Base-by-base conservation (phyloP, 352 stramenopile species). In the Phytophthora sp. region DNA sequence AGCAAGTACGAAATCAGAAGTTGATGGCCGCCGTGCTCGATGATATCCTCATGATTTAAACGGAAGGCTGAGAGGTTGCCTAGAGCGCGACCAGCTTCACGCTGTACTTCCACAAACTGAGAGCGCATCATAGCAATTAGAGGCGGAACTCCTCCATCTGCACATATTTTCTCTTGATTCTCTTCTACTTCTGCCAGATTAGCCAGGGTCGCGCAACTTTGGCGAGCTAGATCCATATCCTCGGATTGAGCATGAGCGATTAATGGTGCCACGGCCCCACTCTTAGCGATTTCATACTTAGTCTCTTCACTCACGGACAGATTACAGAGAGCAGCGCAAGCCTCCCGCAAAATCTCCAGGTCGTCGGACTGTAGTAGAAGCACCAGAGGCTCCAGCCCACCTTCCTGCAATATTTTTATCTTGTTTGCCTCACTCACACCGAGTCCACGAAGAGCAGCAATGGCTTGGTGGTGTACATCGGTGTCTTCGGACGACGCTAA, bases 221-320 rank as follows among this genome's bases (percentile, higher is more conserved):
- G 94, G 0, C 81, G 84, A 2, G 95, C 83, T 5, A 99, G 77
- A 28, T 94, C 77, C 79, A 97, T 95, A 67, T 99, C 96, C 64
- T 98, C 94, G 6, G 83, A 97, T 65, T 97, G 86, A 10, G 96
- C 94, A 35, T 97, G 89, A 5, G 80, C 74, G 28, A 99, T 95
- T 2, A 99, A 76, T 17, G 92, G 87, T 11, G 86, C 53, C 12
- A 99, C 85, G 4, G 89, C 91, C 3, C 96, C 96, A 44, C 82
- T 97, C 64, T 98, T 99, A 15, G 91, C 86, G 31, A 99, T 97
- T 69, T 99, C 97, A 59, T 98, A 98, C 72, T 99, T 99, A 65
- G 97, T 99, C 66, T 99, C 96, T 46, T 98, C 95, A 27, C 87
- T 94, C 28, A 98, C 74, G 5, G 94, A 97, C 24, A 99, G 78